A percentile compares a stretch with the other conserved stretches of the same genome.
Conservation (phyloP, 2,329 filamentous ascomycete species). For the Corniculantispora saksenae region DNA sequence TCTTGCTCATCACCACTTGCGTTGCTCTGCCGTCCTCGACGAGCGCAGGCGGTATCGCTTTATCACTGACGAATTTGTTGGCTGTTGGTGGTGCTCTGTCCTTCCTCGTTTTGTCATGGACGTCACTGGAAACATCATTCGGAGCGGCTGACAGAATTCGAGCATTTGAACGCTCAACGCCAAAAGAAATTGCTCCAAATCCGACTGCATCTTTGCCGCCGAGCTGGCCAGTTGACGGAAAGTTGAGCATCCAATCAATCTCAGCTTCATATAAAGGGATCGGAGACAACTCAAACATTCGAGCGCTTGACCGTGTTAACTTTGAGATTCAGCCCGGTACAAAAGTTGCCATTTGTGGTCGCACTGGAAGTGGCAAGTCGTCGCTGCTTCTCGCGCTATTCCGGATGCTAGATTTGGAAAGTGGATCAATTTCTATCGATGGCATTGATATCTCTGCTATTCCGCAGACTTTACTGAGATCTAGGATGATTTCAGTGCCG, state of each 20-base stretch:
- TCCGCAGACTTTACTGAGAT: constrained; percentile 26
- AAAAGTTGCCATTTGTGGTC: constrained; percentile 46
- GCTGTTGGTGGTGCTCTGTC: constrained; percentile 30
- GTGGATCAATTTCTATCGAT: constrained; percentile 48
- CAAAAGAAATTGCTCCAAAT: constrained; percentile 25
- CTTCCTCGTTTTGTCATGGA: constrained; percentile 36
- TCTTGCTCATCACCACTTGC: constrained; percentile 45
- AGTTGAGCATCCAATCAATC: constrained; percentile 28
- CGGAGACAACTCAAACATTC: constrained; percentile 23
- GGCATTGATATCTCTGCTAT: constrained; percentile 36
- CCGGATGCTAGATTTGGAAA: constrained; percentile 45
- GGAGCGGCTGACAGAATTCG: constrained; percentile 30
- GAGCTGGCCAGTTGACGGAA: constrained; percentile 30
- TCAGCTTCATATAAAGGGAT: constrained; percentile 32
- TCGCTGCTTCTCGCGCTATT: constrained; percentile 45
- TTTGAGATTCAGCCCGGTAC: constrained; percentile 35
- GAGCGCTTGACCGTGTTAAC: constrained; percentile 28
- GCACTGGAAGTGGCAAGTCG: constrained; percentile 39
- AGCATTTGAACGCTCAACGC: constrained; percentile 26
- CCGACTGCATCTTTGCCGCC: constrained; percentile 22
- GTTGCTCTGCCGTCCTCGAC: constrained; percentile 35
- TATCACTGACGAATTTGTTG: constrained; percentile 31
- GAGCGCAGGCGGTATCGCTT: constrained; percentile 29
- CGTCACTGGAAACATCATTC: constrained; percentile 29
- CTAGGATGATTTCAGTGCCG: constrained; percentile 44